Percentiles rank a stretch among this genome's conserved stretches.
phyloP scores from a whole-genome alignment of 2,329 filamentous ascomycete species.

The Ascochyta fabae region DNA sequence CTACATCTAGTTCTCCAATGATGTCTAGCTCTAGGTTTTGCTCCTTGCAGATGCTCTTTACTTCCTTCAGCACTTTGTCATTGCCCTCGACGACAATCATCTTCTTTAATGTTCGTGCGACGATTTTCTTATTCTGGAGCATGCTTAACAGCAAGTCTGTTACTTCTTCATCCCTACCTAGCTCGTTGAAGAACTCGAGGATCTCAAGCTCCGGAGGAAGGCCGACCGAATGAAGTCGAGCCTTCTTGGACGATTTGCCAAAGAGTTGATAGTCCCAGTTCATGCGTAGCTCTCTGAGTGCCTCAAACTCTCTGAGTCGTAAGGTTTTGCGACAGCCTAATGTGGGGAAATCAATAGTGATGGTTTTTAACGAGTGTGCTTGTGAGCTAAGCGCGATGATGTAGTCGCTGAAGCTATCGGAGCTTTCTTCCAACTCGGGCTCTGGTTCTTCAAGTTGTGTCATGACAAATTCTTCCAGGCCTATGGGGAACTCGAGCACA shows the following conservation, averaged over 20 bases:
- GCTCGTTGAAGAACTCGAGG: constrained; percentile 42
- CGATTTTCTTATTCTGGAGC: constrained; percentile 36
- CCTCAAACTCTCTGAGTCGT: constrained; percentile 37
- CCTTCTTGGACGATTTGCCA: constrained; percentile 41
- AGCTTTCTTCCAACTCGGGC: constrained; percentile 41
- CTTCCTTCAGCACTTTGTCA: constrained; percentile 26
- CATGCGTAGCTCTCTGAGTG: constrained; percentile 33
- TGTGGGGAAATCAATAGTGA: constrained; percentile 39
- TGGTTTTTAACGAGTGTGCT: constrained; percentile 34
- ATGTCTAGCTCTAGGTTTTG: constrained; percentile 33
- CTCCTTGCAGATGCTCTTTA: constrained; percentile 34
- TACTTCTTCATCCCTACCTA: constrained; percentile 41
- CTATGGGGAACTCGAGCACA: constrained; percentile 40
- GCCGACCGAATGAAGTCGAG: constrained; percentile 40
- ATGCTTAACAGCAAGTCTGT: constrained; percentile 35
- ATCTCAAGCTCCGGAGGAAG: constrained; percentile 37
- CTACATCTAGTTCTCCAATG: constrained; percentile 58
- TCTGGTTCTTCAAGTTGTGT: constrained; percentile 40
- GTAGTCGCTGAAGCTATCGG: constrained; percentile 42
- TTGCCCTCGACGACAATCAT: constrained; percentile 38
- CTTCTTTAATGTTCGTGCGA: constrained; percentile 34
- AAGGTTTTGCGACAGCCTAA: constrained; percentile 38
- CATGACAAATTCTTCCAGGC: constrained; percentile 43
- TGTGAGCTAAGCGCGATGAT: constrained; percentile 39
- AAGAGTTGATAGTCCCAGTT: constrained; percentile 45